Conservation (phyloP, 2,329 filamentous ascomycete genomes). For the Aspergillus melleus region DNA sequence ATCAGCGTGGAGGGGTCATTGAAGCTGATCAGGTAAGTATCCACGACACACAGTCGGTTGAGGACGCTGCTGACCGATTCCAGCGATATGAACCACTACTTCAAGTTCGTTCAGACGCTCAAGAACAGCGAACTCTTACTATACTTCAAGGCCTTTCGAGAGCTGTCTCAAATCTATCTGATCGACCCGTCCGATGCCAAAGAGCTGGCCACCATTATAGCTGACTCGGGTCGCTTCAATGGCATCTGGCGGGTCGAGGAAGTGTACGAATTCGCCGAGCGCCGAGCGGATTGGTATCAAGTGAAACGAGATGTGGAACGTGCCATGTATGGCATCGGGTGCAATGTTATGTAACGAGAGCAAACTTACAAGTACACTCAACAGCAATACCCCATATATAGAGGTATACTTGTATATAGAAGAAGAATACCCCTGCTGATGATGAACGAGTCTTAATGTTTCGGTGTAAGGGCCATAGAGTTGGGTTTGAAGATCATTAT, state of each 20-base stretch:
- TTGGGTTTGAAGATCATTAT: too few relatives aligned
- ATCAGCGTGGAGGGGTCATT: slow-evolving; percentile 87
- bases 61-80: slow-evolving; percentile 5
- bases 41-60: neutral
- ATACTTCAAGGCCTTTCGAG: slow-evolving; percentile 88
- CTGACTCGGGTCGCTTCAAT: slow-evolving; percentile 83
- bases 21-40: slow-evolving; percentile 72
- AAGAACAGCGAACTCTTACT: slow-evolving; percentile 79
- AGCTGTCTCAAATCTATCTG: slow-evolving; percentile 92
- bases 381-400: slow-evolving; percentile 19
- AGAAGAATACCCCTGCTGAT: slow-evolving; percentile 9
- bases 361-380: slow-evolving; percentile 14
- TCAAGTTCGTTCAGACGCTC: slow-evolving; percentile 77
- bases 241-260: slow-evolving; percentile 95
- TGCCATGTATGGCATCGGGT: slow-evolving; percentile 96
- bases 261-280: slow-evolving; percentile 94
- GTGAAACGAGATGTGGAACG: slow-evolving; percentile 87
- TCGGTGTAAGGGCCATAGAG: too few relatives aligned
- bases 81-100: slow-evolving; percentile 94
- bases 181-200: slow-evolving; percentile 85
- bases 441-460: neutral
- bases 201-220: slow-evolving; percentile 92
- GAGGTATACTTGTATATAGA: slow-evolving; percentile 9
- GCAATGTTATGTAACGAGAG: slow-evolving; percentile 69
- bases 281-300: slow-evolving; percentile 91